Evolutionary conservation across 2,329 filamentous ascomycete species (phyloP).

Genomic region (Emericellopsis cladophorae): DNA sequence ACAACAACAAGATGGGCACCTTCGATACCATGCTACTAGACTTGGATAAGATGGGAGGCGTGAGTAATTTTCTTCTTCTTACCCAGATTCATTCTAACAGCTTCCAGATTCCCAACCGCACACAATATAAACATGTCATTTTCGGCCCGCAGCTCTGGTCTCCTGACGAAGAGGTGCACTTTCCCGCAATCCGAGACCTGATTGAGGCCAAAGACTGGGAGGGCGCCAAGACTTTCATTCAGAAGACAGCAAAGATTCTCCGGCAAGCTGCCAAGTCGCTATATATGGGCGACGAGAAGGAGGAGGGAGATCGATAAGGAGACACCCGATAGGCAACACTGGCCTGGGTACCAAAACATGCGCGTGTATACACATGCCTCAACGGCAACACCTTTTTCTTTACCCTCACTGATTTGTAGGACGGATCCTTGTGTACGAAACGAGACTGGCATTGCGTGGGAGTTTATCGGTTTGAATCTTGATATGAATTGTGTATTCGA

Average conservation of each 20-base stretch:
- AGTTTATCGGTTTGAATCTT: too few relatives aligned
- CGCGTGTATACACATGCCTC: too few relatives aligned
- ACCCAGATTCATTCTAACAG: constrained; percentile 3
- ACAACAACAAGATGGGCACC: constrained; percentile 65
- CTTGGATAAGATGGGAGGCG: constrained; percentile 55
- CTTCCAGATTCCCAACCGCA: constrained; percentile 62
- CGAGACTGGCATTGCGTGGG: too few relatives aligned
- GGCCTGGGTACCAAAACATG: background rate
- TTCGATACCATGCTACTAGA: constrained; percentile 83
- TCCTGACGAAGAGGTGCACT: constrained; percentile 18
- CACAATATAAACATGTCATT: constrained; percentile 88
- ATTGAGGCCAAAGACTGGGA: constrained; percentile 61
- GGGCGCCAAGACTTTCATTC: constrained; percentile 52
- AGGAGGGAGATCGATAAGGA: background rate
- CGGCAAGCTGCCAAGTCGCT: constrained; percentile 7
- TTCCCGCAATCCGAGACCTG: constrained; percentile 72
- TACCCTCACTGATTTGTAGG: too few relatives aligned
- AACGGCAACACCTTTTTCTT: too few relatives aligned
- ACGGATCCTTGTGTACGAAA: too few relatives aligned
- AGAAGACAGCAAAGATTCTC: constrained; percentile 60
- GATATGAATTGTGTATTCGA: too few relatives aligned
- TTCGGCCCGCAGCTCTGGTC: constrained; percentile 77
- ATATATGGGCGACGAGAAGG: background rate
- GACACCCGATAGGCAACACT: background rate
- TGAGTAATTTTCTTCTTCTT: constrained; percentile 35